These are phyloP conservation scores for Purpureocillium lavendulum DNA, from an alignment of 2,329 filamentous ascomycete species.

Conservation along the genomic window DNA sequence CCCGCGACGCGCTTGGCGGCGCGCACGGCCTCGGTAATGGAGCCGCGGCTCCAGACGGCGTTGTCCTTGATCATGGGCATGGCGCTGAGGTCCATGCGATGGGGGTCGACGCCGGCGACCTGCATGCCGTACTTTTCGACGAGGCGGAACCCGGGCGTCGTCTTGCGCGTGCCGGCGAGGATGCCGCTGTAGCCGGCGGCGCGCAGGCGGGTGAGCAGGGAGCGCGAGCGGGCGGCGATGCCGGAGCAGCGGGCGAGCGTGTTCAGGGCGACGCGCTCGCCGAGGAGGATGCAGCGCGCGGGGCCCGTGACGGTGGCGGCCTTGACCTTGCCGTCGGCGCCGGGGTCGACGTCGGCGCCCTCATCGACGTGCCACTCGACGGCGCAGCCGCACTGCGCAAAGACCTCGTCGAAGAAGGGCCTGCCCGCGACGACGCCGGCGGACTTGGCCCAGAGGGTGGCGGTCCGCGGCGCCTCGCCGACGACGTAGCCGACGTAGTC, in stretches of 20 bases:
- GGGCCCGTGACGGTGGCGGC: constrained; percentile 83
- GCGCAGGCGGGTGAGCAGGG: constrained; percentile 47
- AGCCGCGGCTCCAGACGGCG: constrained; percentile 85
- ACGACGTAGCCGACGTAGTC: constrained; percentile 98
- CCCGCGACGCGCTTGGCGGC: constrained; percentile 79
- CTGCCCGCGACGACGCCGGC: constrained; percentile 78
- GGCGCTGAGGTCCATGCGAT: constrained; percentile 80
- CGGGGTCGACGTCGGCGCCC: constrained; percentile 59
- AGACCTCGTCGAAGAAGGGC: constrained; percentile 93
- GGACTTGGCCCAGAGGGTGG: constrained; percentile 63
- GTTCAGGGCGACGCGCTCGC: constrained; percentile 88
- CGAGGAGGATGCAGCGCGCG: constrained; percentile 72
- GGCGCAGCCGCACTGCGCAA: constrained; percentile 80
- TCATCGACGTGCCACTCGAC: constrained; percentile 83
- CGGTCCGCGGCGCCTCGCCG: constrained; percentile 56
- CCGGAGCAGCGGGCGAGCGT: constrained; percentile 85
- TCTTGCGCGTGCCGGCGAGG: constrained; percentile 93
- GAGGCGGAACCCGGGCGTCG: constrained; percentile 87
- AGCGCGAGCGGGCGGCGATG: constrained; percentile 63
- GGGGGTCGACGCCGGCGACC: constrained; percentile 83
- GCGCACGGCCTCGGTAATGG: constrained; percentile 76
- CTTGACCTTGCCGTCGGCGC: constrained; percentile 41
- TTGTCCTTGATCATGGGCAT: constrained; percentile 99
- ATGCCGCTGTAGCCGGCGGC: constrained; percentile 69
- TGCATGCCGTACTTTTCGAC: constrained; percentile 99